Evolutionary conservation across 306 rosid genomes (phyloP), one percentile per base, ranked within the genome.

Genomic region (Corylus heterophylla): DNA sequence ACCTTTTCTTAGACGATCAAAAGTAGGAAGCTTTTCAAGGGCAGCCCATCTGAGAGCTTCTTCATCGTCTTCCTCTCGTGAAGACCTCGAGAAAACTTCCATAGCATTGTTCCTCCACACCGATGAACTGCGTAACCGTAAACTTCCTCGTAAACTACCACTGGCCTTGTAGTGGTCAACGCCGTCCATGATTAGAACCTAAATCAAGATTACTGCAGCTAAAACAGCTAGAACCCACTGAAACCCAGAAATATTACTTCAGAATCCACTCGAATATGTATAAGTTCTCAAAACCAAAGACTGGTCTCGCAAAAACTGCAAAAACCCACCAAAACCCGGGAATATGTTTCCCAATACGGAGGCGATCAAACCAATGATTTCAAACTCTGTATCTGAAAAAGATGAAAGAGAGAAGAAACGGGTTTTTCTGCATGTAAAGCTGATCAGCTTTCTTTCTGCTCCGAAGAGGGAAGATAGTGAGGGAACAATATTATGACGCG

Each of bases 1-100:
- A 2, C 87, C 87, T 84, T 67, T 84, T 78, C 69, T 80, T 55
- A 84, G 37, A 49, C 87, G 84, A 2, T 16, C 29, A 59, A 54
- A 75, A 12, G 87, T 84, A 1, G 87, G 87, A 63, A 84, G 84
- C 68, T 75, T 84, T 16, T 84, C 81, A 45, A 84, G 76, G 17
- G 87, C 81, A 52, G 87, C 87, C 87, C 87, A 84, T 58, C 73
- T 84, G 4, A 84, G 79, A 48, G 81, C 84, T 20, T 80, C 84
- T 35, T 84, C 84, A 8, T 84, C 87, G 1, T 84, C 87, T 73
- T 75, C 87, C 0, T 55, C 62, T 7, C 64, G 71, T 4, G 74
- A 42, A n/a, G 87, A 79, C 29, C 25, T 76, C 20, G 83, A 66
- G 76, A 76, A 80, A 8, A 29, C 81, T 14, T 79, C 79, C 35